A percentile compares a stretch with the other conserved stretches of the same genome.
Evolutionary conservation across 2,329 filamentous ascomycete genomes (phyloP).

Genomic region (Talaromyces piceae): DNA sequence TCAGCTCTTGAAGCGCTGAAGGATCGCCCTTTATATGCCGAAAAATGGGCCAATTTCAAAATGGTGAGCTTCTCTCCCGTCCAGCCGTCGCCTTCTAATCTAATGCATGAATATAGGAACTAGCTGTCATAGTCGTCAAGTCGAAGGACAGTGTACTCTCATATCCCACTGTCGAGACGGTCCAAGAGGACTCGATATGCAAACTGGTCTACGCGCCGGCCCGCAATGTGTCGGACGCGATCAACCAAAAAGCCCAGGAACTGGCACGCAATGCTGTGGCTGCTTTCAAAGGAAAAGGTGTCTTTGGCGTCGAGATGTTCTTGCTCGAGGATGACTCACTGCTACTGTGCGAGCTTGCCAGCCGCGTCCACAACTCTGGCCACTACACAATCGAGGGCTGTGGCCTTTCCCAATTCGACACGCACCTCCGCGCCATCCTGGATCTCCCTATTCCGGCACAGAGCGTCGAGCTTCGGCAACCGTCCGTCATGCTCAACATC

Average conservation of each 20-base stretch:
- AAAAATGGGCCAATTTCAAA: conserved; percentile 79
- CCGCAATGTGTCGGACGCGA: conserved; percentile 55
- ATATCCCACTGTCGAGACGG: conserved; percentile 86
- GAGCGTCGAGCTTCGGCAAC: conserved; percentile 39
- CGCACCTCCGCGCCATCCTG: conserved; percentile 79
- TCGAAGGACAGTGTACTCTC: conserved; percentile 67
- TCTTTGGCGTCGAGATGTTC: conserved; percentile 97
- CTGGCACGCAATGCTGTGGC: conserved; percentile 73
- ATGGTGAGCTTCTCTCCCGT: conserved; percentile 36
- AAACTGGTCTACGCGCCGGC: conserved; percentile 85
- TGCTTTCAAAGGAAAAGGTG: conserved; percentile 77
- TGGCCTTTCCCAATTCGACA: conserved; percentile 82
- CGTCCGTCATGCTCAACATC: conserved; percentile 50
- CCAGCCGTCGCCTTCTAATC: too few species aligned
- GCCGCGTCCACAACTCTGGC: conserved; percentile 80
- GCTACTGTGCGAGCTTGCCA: conserved; percentile 80
- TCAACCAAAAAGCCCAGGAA: conserved; percentile 61
- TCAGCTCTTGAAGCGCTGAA: conserved; percentile 64
- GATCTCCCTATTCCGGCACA: conserved; percentile 54
- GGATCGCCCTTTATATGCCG: conserved; percentile 68
- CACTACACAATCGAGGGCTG: conserved; percentile 95
- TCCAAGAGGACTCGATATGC: conserved; percentile 94
- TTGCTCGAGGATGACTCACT: conserved; percentile 64
- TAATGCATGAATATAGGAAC: conserved; percentile 45
- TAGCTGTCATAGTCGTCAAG: conserved; percentile 91